These are phyloP conservation scores for Cnidoscolus chayamansa DNA, from an alignment of 441 rosid species.

Conservation along the genomic window DNA sequence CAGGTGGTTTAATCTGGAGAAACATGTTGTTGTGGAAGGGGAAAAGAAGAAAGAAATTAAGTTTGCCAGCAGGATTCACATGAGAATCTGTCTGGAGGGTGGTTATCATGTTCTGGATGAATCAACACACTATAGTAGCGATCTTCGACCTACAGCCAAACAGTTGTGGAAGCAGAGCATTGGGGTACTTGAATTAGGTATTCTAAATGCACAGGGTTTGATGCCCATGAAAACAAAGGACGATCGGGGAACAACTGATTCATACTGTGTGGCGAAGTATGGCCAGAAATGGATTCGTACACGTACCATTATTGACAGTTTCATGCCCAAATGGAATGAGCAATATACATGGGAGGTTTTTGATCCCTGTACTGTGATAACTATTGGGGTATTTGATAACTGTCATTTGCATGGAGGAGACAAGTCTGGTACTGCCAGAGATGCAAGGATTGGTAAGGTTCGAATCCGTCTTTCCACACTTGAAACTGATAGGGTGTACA, in stretches of 20 bases:
- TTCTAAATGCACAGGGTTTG: constrained; percentile 75
- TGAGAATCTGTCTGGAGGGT: constrained; percentile 91
- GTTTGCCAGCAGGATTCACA: too few species aligned
- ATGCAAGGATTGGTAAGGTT: constrained; percentile 77
- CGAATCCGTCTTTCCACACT: constrained; percentile 92
- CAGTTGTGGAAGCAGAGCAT: constrained; percentile 85
- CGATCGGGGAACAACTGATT: constrained; percentile 87
- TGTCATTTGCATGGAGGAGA: constrained; percentile 82
- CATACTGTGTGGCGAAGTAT: constrained; percentile 93
- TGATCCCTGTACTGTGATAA: constrained; percentile 92
- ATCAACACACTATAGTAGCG: constrained; percentile 93
- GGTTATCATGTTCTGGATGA: constrained; percentile 95
- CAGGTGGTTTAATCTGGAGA: too few species aligned
- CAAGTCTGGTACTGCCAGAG: constrained; percentile 61
- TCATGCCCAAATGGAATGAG: constrained; percentile 91
- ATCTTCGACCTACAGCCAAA: constrained; percentile 90
- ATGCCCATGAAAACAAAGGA: constrained; percentile 92
- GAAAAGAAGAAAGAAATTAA: too few species aligned
- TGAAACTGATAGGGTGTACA: constrained; percentile 86
- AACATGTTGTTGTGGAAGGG: too few species aligned
- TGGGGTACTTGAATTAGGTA: constrained; percentile 83
- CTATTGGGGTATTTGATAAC: constrained; percentile 91
- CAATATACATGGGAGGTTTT: constrained; percentile 99
- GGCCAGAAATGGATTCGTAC: constrained; percentile 97
- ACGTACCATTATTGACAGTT: constrained; percentile 81